A percentile compares a stretch with the other conserved stretches of the same genome.
These are phyloP conservation scores for Candida dubliniensis DNA, from an alignment of 1,139 yeast genomes.

Conservation along the genomic window DNA sequence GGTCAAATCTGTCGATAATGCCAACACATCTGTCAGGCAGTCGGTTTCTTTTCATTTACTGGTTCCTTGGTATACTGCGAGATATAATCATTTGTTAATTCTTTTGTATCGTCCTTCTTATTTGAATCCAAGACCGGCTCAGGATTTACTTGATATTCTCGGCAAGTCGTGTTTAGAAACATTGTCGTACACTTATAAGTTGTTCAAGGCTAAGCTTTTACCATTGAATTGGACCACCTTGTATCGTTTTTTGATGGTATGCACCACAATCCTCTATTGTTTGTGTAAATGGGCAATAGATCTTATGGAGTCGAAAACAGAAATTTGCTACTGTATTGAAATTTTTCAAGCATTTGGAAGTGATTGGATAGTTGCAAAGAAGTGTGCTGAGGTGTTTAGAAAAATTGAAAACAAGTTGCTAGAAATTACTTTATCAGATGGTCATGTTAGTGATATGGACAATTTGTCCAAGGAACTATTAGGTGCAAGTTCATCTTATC, in stretches of 20 bases:
- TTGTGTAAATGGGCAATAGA: conserved; percentile 47
- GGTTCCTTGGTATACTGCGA: conserved; percentile 46
- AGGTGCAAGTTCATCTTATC: conserved; percentile 45
- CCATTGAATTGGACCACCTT: conserved; percentile 52
- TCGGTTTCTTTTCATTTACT: conserved; percentile 38
- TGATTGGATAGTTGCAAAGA: conserved; percentile 46
- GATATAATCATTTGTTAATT: conserved; percentile 45
- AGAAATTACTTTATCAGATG: conserved; percentile 34
- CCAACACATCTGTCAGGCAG: conserved; percentile 7
- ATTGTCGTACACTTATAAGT: conserved; percentile 39
- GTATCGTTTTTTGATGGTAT: conserved; percentile 42
- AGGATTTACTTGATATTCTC: conserved; percentile 32
- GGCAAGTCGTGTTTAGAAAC: conserved; percentile 43
- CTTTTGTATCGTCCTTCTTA: conserved; percentile 49
- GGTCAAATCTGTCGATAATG: conserved; percentile 22
- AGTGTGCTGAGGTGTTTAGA: conserved; percentile 43
- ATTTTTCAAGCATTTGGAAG: conserved; percentile 44
- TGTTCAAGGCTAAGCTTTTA: conserved; percentile 40
- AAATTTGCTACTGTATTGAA: conserved; percentile 45
- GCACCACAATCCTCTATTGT: conserved; percentile 47
- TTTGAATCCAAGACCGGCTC: conserved; percentile 42
- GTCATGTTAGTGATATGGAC: conserved; percentile 36
- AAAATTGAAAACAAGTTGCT: conserved; percentile 39
- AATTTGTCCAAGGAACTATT: conserved; percentile 38
- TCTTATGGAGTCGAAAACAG: conserved; percentile 42